Conservation (phyloP, 768 basidiomycete genomes). For the Mycena belliarum region DNA sequence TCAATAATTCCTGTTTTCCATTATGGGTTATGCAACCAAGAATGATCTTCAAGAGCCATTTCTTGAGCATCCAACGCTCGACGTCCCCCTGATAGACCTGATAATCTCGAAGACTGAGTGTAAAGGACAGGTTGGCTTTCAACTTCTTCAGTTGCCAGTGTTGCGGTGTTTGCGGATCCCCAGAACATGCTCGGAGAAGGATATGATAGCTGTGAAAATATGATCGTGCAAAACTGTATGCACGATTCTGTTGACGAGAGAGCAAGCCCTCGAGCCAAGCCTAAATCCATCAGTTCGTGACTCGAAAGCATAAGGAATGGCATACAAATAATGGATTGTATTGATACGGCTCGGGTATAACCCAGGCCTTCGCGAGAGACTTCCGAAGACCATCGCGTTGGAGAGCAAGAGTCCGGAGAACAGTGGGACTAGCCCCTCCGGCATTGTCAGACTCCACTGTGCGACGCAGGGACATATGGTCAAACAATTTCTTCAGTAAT, state of each 20-base stretch:
- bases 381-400: neutral
- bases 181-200: neutral
- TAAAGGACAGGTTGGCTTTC: neutral
- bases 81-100: neutral
- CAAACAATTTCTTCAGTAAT: neutral
- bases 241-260: neutral
- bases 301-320: neutral
- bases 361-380: neutral
- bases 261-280: neutral
- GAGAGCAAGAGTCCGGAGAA: neutral
- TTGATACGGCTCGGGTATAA: neutral
- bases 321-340: conserved; percentile 1
- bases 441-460: neutral
- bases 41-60: neutral
- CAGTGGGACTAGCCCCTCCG: neutral
- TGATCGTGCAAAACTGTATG: neutral
- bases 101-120: neutral
- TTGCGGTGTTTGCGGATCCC: neutral
- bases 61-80: neutral
- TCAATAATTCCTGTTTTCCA: neutral
- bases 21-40: neutral
- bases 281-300: neutral
- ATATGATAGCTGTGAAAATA: neutral
- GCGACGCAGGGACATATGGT: neutral
- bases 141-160: neutral